phyloP scores from a whole-genome alignment of 805 yeast species.

The Kazachstania kunashirensis region DNA sequence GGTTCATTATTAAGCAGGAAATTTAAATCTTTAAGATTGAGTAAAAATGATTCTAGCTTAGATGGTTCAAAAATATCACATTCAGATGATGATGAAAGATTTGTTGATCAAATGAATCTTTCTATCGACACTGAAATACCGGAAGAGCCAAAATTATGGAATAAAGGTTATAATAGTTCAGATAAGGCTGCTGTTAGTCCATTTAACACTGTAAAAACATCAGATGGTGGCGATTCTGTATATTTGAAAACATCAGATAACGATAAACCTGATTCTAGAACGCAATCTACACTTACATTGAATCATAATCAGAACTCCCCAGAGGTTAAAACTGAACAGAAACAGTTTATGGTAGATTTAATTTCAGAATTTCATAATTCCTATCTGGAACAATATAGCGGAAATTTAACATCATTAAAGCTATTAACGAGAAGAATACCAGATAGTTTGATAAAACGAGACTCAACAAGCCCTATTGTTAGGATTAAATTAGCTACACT shows the following conservation, averaged over 20 bases:
- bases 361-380: constrained; percentile 19
- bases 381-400: constrained; percentile 18
- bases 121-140: constrained; percentile 1
- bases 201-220: not conserved
- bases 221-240: not conserved
- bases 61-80: constrained; percentile 6
- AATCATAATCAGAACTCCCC: not conserved
- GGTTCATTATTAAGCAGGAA: constrained; percentile 24
- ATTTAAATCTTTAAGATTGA: constrained; percentile 17
- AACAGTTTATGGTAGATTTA: constrained; percentile 18
- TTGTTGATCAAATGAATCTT: not conserved
- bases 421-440: constrained; percentile 20
- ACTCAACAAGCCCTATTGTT: constrained; percentile 20
- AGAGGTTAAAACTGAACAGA: constrained; percentile 4
- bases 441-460: constrained; percentile 19
- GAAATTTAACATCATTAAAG: constrained; percentile 20
- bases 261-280: not conserved
- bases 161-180: not conserved
- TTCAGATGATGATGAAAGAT: not conserved
- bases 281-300: constrained; percentile 1
- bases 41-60: constrained; percentile 3
- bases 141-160: not conserved
- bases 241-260: not conserved
- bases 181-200: not conserved
- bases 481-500: constrained; percentile 19